Conservation (phyloP, 2,329 filamentous ascomycete genomes). For the Aphanocladium album region DNA sequence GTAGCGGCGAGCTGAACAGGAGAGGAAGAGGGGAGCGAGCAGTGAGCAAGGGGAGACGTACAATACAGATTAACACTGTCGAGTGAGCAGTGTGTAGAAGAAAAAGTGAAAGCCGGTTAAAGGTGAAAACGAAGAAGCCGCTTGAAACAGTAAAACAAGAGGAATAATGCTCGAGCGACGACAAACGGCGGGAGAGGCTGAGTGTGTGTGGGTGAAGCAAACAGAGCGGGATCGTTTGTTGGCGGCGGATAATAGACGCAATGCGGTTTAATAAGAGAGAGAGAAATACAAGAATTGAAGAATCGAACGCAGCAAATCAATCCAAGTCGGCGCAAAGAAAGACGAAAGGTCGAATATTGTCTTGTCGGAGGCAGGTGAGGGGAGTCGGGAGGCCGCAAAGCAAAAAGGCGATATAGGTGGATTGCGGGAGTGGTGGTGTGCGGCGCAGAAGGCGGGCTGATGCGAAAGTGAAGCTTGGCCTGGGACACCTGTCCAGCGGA, state of each 20-base stretch:
- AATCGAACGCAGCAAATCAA: background rate
- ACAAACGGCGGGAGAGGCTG: background rate
- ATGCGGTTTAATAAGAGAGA: background rate
- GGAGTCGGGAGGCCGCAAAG: background rate
- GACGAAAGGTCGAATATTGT: background rate
- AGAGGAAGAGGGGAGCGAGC: background rate
- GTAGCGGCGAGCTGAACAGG: background rate
- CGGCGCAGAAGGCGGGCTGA: slow-evolving; percentile 2
- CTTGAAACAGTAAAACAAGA: slow-evolving; percentile 1
- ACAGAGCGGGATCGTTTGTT: background rate
- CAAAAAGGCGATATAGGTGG: background rate
- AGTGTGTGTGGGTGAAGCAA: slow-evolving; percentile 5
- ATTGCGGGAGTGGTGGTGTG: background rate
- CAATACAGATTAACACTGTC: background rate
- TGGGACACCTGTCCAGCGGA: too few species aligned
- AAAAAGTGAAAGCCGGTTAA: background rate
- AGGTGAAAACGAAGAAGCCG: background rate
- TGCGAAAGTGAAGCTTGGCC: slow-evolving; percentile 2
- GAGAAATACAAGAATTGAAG: background rate
- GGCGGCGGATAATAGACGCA: background rate
- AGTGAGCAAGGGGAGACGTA: background rate
- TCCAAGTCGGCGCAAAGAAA: background rate
- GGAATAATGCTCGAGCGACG: background rate
- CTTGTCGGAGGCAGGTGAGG: background rate
- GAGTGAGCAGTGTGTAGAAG: background rate